A percentile compares a stretch with the other conserved stretches of the same genome.
These are phyloP conservation scores for Tetraselmis chui DNA, from an alignment of 139 green algal genomes.

Conservation along the genomic window DNA sequence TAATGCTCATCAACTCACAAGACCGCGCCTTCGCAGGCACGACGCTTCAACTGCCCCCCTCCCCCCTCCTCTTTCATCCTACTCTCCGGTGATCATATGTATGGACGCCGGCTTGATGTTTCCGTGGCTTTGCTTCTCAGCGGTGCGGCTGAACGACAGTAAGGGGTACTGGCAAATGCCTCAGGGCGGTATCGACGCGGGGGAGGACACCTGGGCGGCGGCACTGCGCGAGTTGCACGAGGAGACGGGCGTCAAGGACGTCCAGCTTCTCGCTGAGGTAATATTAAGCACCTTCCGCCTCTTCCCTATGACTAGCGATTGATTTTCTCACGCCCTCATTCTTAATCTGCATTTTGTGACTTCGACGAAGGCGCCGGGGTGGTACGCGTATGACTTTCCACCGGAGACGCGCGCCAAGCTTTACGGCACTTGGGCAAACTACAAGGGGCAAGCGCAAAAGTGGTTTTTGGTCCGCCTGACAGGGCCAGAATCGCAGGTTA, in stretches of 20 bases:
- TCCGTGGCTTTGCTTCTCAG: background rate
- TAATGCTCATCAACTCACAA: background rate
- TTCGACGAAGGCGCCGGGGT: background rate
- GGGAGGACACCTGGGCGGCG: conserved; percentile 8
- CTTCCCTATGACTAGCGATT: too few relatives aligned
- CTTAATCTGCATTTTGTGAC: too few relatives aligned
- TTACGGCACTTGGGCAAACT: background rate
- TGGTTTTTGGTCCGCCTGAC: conserved; percentile 20
- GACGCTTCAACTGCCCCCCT: background rate
- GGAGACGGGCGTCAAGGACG: conserved; percentile 13
- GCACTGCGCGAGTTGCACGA: conserved; percentile 14
- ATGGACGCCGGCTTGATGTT: too few relatives aligned
- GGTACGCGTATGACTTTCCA: conserved; percentile 13
- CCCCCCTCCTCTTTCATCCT: background rate
- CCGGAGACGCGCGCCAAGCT: background rate
- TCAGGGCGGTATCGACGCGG: conserved; percentile 13
- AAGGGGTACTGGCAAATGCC: conserved; percentile 10
- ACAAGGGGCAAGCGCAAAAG: conserved; percentile 11
- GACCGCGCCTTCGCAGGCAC: background rate
- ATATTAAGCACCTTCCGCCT: too few relatives aligned
- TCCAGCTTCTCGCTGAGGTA: conserved; percentile 6
- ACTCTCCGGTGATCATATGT: too few relatives aligned
- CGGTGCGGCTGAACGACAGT: background rate
- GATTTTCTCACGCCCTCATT: too few relatives aligned
- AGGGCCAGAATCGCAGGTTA: background rate